Evolutionary conservation across 2,329 filamentous ascomycete species (phyloP).

Genomic region (Pseudocercospora fuligena): DNA sequence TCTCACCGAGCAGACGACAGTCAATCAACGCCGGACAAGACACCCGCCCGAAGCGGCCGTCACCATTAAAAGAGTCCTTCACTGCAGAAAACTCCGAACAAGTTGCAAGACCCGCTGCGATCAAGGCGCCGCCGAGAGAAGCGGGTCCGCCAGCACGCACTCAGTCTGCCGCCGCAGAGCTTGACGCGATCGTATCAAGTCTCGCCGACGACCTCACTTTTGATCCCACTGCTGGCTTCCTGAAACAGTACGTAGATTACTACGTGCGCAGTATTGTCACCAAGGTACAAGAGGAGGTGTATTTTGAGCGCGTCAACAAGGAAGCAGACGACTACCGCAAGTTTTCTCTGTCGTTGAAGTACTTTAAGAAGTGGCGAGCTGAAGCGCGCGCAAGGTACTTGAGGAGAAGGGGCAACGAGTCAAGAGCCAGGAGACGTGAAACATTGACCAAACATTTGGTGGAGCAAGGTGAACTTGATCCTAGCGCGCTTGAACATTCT

Average conservation of each 20-base stretch:
- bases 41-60: constrained; percentile 40
- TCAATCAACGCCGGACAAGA: constrained; percentile 21
- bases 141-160: constrained; percentile 16
- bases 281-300: constrained; percentile 40
- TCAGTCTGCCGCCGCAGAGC: constrained; percentile 29
- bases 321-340: constrained; percentile 40
- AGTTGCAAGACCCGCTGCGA: constrained; percentile 6
- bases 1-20: constrained; percentile 25
- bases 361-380: constrained; percentile 45
- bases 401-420: constrained; percentile 11
- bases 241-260: constrained; percentile 53
- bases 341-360: constrained; percentile 43
- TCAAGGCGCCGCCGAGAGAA: constrained; percentile 10
- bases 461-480: neutral
- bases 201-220: constrained; percentile 47
- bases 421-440: neutral
- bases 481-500: neutral
- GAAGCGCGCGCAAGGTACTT: constrained; percentile 12
- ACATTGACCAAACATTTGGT: neutral
- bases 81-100: constrained; percentile 21
- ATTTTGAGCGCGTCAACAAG: constrained; percentile 37
- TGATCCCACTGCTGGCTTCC: constrained; percentile 45
- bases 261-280: constrained; percentile 40
- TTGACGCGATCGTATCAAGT: constrained; percentile 36
- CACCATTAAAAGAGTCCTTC: constrained; percentile 41